These are phyloP conservation scores for Pichia sp. DNA, from an alignment of 1,139 yeast genomes.

Conservation along the genomic window DNA sequence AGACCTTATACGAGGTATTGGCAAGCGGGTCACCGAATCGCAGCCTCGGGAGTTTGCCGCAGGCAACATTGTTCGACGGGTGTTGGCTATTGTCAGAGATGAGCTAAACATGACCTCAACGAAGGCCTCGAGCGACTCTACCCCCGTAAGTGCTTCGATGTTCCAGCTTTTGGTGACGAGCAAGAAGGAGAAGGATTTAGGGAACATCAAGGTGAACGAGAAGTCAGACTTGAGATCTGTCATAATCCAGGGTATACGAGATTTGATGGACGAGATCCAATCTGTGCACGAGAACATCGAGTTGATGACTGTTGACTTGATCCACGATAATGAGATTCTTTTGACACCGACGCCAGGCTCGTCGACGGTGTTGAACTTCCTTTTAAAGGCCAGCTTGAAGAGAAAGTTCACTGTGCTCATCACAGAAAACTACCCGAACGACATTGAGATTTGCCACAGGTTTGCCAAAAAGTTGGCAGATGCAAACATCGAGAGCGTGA, in stretches of 20 bases:
- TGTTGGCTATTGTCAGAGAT: conserved; percentile 81
- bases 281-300: conserved; percentile 90
- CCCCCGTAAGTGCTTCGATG: conserved; percentile 69
- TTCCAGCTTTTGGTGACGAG: conserved; percentile 73
- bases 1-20: conserved; percentile 62
- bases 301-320: conserved; percentile 83
- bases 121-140: conserved; percentile 39
- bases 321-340: conserved; percentile 89
- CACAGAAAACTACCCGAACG: conserved; percentile 91
- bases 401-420: conserved; percentile 90
- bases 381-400: conserved; percentile 82
- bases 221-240: conserved; percentile 69
- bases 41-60: conserved; percentile 79
- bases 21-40: conserved; percentile 54
- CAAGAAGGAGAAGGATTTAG: conserved; percentile 18
- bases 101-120: conserved; percentile 44
- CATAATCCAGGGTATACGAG: conserved; percentile 91
- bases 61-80: conserved; percentile 89
- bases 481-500: conserved; percentile 83
- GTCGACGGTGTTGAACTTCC: conserved; percentile 79
- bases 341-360: conserved; percentile 94
- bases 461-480: conserved; percentile 79
- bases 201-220: conserved; percentile 21
- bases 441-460: conserved; percentile 65
- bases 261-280: conserved; percentile 85